These are phyloP conservation scores for Elsinoe necatrix DNA, from an alignment of 2,329 filamentous ascomycete species.

Conservation along the genomic window DNA sequence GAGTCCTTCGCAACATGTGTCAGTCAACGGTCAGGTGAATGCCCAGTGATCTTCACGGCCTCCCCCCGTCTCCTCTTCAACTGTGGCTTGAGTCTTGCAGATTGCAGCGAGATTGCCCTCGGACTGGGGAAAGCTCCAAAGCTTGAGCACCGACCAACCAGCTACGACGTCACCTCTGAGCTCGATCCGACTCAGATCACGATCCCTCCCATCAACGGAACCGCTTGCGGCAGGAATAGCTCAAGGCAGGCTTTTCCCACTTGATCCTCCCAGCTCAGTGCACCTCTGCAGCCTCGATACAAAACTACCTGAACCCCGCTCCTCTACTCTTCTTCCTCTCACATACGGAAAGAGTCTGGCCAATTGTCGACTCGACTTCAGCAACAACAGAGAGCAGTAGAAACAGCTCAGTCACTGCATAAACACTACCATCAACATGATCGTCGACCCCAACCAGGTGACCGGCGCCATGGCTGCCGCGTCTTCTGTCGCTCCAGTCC, in stretches of 20 bases:
- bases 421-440: conserved; percentile 31
- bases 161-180: conserved; percentile 8
- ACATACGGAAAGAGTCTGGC: conserved; percentile 6
- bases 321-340: neutral
- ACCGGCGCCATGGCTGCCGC: conserved; percentile 29
- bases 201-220: conserved; percentile 13
- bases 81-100: conserved; percentile 11
- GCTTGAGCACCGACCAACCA: conserved; percentile 15
- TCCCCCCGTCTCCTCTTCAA: neutral
- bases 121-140: conserved; percentile 13
- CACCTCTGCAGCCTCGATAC: neutral
- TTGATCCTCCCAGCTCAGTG: neutral
- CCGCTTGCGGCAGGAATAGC: neutral
- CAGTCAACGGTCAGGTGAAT: conserved; percentile 7
- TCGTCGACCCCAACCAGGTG: conserved; percentile 38
- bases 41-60: neutral
- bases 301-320: conserved; percentile 15
- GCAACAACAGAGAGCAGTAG: neutral
- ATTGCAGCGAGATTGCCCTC: neutral
- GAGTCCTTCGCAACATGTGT: neutral
- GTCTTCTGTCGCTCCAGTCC: conserved; percentile 27
- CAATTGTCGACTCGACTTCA: conserved; percentile 1
- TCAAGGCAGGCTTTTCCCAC: conserved; percentile 4
- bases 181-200: conserved; percentile 12
- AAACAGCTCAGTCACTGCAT: neutral